Evolutionary conservation across 1,284 basidiomycete species (phyloP).

Genomic region (Ustilago xerochloae): DNA sequence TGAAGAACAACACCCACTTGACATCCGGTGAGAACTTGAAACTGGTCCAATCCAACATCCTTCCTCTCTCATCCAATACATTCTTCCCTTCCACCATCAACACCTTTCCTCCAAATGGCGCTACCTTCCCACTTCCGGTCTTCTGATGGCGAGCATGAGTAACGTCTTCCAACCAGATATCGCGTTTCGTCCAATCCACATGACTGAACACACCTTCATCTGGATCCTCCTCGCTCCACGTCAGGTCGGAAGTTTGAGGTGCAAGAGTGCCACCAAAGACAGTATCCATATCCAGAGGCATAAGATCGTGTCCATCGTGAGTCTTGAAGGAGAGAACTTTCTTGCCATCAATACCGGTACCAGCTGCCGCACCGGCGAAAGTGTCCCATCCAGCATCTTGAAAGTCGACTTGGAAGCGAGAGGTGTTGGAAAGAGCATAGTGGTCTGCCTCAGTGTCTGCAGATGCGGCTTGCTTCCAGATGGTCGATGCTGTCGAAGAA

Average conservation of each 20-base stretch:
- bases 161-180: slow-evolving; percentile 61
- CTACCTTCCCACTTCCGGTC: slow-evolving; percentile 54
- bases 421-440: slow-evolving; percentile 35
- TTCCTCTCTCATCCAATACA: slow-evolving; percentile 41
- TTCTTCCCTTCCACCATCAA: slow-evolving; percentile 51
- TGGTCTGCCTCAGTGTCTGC: slow-evolving; percentile 33
- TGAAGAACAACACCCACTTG: slow-evolving; percentile 53
- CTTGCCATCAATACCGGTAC: slow-evolving; percentile 10
- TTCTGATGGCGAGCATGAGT: slow-evolving; percentile 49
- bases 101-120: slow-evolving; percentile 50
- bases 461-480: slow-evolving; percentile 34
- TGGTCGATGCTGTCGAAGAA: neutral
- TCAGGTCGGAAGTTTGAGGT: slow-evolving; percentile 35
- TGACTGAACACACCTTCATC: slow-evolving; percentile 63
- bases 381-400: slow-evolving; percentile 44
- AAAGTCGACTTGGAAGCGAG: slow-evolving; percentile 39
- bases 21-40: slow-evolving; percentile 58
- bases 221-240: slow-evolving; percentile 50
- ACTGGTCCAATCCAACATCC: slow-evolving; percentile 43
- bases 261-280: slow-evolving; percentile 52
- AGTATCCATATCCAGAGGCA: slow-evolving; percentile 51
- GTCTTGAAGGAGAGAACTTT: slow-evolving; percentile 35
- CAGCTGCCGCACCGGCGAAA: slow-evolving; percentile 20
- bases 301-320: slow-evolving; percentile 24
- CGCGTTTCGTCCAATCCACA: slow-evolving; percentile 42